phyloP scores from a whole-genome alignment of 2,329 filamentous ascomycete species.

The Trichoderma koningiopsis region DNA sequence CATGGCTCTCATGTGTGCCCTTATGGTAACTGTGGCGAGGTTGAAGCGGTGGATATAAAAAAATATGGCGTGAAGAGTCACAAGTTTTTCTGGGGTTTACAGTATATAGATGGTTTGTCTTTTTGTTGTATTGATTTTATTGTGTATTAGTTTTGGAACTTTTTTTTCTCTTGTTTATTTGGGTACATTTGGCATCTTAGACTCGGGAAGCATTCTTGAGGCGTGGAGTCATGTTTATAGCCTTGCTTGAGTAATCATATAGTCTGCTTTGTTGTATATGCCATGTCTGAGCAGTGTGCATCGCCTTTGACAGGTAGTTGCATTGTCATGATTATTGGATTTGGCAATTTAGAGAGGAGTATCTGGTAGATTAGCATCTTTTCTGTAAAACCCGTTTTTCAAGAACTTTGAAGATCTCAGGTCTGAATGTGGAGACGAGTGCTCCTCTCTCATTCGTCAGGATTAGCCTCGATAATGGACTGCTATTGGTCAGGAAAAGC shows the following conservation, averaged over 20 bases:
- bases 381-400: not conserved
- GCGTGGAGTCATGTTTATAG: constrained; percentile 18
- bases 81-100: not conserved
- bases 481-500: not conserved
- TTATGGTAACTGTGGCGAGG: constrained; percentile 51
- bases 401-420: not conserved
- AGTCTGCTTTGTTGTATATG: not conserved
- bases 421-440: not conserved
- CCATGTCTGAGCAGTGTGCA: not conserved
- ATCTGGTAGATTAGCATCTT: not conserved
- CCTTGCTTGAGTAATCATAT: not conserved
- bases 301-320: not conserved
- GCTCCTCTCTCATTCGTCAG: constrained; percentile 8
- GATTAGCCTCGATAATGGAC: not conserved
- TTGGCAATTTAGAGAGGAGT: not conserved
- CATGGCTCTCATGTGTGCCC: constrained; percentile 56
- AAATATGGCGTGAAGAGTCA: not conserved
- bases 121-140: not conserved
- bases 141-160: not conserved
- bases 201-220: constrained; percentile 22
- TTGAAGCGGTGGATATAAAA: constrained; percentile 50
- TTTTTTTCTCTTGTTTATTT: not conserved
- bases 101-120: not conserved
- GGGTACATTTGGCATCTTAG: constrained; percentile 20
- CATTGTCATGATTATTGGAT: not conserved